Evolutionary conservation across 2,329 filamentous ascomycete genomes (phyloP).

Genomic region (Diaporthe vaccinii): DNA sequence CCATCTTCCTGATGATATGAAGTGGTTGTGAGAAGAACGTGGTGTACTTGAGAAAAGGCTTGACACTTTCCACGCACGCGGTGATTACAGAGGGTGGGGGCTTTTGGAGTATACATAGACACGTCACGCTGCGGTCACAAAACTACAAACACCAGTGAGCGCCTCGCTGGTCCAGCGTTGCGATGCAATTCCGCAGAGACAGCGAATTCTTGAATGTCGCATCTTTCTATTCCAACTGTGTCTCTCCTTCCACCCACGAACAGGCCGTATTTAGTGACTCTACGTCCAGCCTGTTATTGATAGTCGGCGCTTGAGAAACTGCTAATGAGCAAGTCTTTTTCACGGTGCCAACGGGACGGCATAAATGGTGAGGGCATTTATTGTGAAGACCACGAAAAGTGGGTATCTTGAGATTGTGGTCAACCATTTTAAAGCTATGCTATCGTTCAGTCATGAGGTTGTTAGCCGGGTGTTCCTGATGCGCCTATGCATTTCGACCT

Average conservation of each 20-base stretch:
- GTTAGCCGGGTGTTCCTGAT: neutral
- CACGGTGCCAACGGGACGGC: neutral
- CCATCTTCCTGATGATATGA: neutral
- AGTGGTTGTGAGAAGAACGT: neutral
- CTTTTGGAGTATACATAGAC: too few relatives aligned
- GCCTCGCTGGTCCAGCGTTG: neutral
- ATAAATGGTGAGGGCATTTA: neutral
- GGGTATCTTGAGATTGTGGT: constrained; percentile 36
- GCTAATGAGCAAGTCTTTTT: neutral
- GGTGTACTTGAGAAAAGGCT: neutral
- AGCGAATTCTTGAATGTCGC: too few relatives aligned
- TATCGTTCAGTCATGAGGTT: constrained; percentile 30
- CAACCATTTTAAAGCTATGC: constrained; percentile 10
- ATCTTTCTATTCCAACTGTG: too few relatives aligned
- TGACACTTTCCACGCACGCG: too few relatives aligned
- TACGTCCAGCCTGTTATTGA: too few relatives aligned
- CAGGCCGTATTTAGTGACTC: too few relatives aligned
- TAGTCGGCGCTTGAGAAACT: too few relatives aligned
- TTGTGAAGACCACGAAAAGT: neutral
- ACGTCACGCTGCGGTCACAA: too few relatives aligned
- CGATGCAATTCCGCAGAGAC: too few relatives aligned
- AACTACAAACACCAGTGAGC: neutral
- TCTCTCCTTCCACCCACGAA: too few relatives aligned
- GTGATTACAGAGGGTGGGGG: too few relatives aligned
- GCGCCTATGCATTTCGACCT: constrained; percentile 32